A percentile compares a stretch with the other conserved stretches of the same genome.
Evolutionary conservation across 2,329 filamentous ascomycete species (phyloP).

Genomic region (Sporothrix brunneoviolacea): DNA sequence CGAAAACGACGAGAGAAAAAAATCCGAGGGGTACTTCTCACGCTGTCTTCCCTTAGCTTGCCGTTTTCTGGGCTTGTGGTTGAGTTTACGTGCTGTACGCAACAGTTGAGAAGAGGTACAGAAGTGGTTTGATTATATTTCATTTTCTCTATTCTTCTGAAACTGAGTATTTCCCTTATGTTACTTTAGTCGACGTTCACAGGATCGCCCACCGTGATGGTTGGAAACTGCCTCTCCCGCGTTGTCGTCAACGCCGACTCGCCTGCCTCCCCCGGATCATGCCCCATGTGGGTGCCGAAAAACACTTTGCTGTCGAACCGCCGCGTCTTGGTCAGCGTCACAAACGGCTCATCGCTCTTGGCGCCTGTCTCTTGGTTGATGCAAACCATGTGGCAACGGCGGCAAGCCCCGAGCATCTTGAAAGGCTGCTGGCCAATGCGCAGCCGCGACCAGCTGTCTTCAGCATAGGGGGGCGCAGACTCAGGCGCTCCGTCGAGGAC

Average conservation of each 20-base stretch:
- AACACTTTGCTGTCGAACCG: slow-evolving; percentile 76
- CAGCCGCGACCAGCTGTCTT: slow-evolving; percentile 70
- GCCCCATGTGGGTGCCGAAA: slow-evolving; percentile 77
- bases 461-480: slow-evolving; percentile 53
- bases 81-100: too few relatives aligned
- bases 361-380: slow-evolving; percentile 77
- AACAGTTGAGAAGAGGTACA: too few relatives aligned
- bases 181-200: not conserved
- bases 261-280: slow-evolving; percentile 24
- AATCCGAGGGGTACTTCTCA: too few relatives aligned
- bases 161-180: not conserved
- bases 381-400: slow-evolving; percentile 93
- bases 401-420: slow-evolving; percentile 73
- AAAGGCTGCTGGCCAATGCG: slow-evolving; percentile 59
- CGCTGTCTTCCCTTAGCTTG: too few relatives aligned
- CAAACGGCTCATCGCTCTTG: slow-evolving; percentile 77
- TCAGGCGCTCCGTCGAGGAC: slow-evolving; percentile 47
- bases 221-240: slow-evolving; percentile 32
- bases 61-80: too few relatives aligned
- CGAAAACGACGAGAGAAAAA: too few relatives aligned
- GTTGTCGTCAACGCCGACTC: slow-evolving; percentile 13
- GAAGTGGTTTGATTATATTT: too few relatives aligned
- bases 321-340: slow-evolving; percentile 80
- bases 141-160: too few relatives aligned
- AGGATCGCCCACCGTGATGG: slow-evolving; percentile 44